Evolutionary conservation across 2,329 filamentous ascomycete genomes (phyloP).

Genomic region (Fusarium neocosmosporiellum): DNA sequence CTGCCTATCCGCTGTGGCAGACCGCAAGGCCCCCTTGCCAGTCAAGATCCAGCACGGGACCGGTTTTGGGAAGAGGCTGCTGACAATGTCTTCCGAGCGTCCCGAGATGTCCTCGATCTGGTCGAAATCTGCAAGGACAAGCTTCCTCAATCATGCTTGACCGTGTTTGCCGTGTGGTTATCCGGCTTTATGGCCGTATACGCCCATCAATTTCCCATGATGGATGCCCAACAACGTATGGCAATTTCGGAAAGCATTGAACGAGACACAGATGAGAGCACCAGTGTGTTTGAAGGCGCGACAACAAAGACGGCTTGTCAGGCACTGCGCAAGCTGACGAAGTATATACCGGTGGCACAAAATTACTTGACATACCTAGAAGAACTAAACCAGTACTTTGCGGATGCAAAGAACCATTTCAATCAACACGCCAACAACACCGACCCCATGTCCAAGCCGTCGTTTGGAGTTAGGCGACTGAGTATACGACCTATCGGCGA

Average conservation of each 20-base stretch:
- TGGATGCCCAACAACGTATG: conserved; percentile 64
- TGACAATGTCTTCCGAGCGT: conserved; percentile 70
- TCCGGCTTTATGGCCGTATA: conserved; percentile 75
- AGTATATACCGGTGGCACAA: conserved; percentile 28
- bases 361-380: conserved; percentile 31
- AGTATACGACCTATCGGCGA: conserved; percentile 32
- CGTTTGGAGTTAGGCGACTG: conserved; percentile 3
- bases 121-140: conserved; percentile 71
- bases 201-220: conserved; percentile 73
- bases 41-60: conserved; percentile 13
- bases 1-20: conserved; percentile 52
- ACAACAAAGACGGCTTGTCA: conserved; percentile 25
- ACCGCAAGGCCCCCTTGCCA: conserved; percentile 65
- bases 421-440: background rate
- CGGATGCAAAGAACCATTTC: conserved; percentile 6
- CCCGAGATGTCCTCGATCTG: conserved; percentile 72
- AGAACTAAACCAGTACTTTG: conserved; percentile 23
- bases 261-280: background rate
- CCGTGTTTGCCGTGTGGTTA: conserved; percentile 74
- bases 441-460: background rate
- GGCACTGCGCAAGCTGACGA: conserved; percentile 24
- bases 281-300: conserved; percentile 8
- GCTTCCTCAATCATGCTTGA: conserved; percentile 74
- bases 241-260: conserved; percentile 5
- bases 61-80: conserved; percentile 74